phyloP scores from a whole-genome alignment of 1,284 basidiomycete genomes.

The Leccinum pachyderme region DNA sequence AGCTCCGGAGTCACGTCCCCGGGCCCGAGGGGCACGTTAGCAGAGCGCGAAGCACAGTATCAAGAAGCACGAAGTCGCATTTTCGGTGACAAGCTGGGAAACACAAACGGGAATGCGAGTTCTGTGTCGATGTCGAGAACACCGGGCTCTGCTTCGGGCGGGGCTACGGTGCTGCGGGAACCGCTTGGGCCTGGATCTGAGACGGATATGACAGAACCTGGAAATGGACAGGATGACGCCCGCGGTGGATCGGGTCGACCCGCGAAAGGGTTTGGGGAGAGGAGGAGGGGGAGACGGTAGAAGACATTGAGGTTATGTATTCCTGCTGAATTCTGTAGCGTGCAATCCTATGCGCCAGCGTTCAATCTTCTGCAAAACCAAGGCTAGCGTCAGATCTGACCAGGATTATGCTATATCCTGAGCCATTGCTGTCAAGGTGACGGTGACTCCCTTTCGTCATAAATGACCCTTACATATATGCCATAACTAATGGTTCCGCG shows the following conservation, averaged over 20 bases:
- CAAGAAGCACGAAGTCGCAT: conserved; percentile 32
- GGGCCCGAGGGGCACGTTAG: conserved; percentile 27
- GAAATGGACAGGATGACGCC: not conserved
- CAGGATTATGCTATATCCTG: too few relatives aligned
- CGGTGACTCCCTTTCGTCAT: too few relatives aligned
- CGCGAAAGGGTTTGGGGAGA: conserved; percentile 27
- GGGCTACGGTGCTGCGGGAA: conserved; percentile 21
- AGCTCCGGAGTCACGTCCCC: conserved; percentile 14
- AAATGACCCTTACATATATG: too few relatives aligned
- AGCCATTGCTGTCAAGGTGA: too few relatives aligned
- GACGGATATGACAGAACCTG: conserved; percentile 2
- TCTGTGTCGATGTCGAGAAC: not conserved
- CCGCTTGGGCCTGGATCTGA: conserved; percentile 25
- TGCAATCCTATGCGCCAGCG: not conserved
- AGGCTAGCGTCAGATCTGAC: not conserved
- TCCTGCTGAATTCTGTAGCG: not conserved
- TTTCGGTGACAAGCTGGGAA: conserved; percentile 17
- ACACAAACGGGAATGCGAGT: not conserved
- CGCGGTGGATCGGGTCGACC: not conserved
- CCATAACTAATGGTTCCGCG: too few relatives aligned
- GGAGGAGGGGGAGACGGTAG: conserved; percentile 9
- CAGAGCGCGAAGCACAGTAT: conserved; percentile 34
- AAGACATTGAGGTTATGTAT: not conserved
- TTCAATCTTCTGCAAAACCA: not conserved
- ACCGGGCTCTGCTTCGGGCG: not conserved